A percentile compares a stretch with the other conserved stretches of the same genome.
phyloP scores from a whole-genome alignment of 768 basidiomycete genomes.

The Amanita rimosa region DNA sequence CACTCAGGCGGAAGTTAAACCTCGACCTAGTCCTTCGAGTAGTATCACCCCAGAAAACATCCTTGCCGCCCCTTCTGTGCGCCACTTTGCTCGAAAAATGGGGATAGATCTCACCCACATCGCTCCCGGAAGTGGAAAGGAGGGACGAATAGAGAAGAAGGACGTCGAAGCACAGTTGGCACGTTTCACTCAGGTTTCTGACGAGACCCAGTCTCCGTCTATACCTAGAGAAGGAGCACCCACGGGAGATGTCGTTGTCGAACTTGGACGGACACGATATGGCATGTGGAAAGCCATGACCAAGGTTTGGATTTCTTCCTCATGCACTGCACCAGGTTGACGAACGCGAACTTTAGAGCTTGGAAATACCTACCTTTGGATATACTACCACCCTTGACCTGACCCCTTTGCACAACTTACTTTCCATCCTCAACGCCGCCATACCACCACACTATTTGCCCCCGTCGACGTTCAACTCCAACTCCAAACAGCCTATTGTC shows the following conservation, averaged over 20 bases:
- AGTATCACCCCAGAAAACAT: slow-evolving; percentile 19
- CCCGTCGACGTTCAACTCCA: slow-evolving; percentile 8
- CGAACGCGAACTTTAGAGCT: slow-evolving; percentile 35
- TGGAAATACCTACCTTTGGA: slow-evolving; percentile 83
- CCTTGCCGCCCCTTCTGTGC: slow-evolving; percentile 68
- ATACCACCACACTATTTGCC: slow-evolving; percentile 50
- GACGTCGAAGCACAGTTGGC: slow-evolving; percentile 61
- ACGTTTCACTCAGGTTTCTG: background rate
- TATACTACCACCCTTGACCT: slow-evolving; percentile 17
- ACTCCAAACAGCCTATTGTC: slow-evolving; percentile 13
- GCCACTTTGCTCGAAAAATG: slow-evolving; percentile 61
- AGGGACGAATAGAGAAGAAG: slow-evolving; percentile 61
- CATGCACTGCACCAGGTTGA: background rate
- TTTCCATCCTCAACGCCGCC: slow-evolving; percentile 31
- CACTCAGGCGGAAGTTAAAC: background rate
- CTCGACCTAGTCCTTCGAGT: slow-evolving; percentile 10
- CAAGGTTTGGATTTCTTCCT: slow-evolving; percentile 34
- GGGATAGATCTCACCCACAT: slow-evolving; percentile 48
- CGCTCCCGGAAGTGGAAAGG: slow-evolving; percentile 60
- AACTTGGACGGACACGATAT: slow-evolving; percentile 65
- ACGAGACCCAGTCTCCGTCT: too few relatives aligned
- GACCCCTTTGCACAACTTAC: slow-evolving; percentile 1
- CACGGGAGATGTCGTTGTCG: slow-evolving; percentile 45
- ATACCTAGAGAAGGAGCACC: background rate
- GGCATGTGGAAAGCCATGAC: slow-evolving; percentile 90